phyloP scores from a whole-genome alignment of 2,329 filamentous ascomycete species.

The Diaporthe caulivora region DNA sequence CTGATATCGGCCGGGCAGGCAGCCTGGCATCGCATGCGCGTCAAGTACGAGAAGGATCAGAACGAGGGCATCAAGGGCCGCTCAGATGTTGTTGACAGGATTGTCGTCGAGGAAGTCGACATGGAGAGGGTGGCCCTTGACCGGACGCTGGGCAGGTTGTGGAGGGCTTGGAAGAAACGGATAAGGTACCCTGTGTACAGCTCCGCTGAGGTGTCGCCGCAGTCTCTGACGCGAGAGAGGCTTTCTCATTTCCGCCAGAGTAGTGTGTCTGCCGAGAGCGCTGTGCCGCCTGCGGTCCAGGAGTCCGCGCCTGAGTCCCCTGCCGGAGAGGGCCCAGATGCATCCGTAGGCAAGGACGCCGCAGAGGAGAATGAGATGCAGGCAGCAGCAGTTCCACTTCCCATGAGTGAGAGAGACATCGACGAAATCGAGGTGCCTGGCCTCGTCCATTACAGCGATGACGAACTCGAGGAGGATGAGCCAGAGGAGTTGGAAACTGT shows the following conservation, averaged over 20 bases:
- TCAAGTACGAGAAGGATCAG: slow-evolving; percentile 70
- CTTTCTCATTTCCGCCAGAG: slow-evolving; percentile 52
- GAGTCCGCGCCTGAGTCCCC: slow-evolving; percentile 37
- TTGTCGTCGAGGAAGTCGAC: slow-evolving; percentile 90
- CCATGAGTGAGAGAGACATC: slow-evolving; percentile 75
- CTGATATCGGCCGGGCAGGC: slow-evolving; percentile 89
- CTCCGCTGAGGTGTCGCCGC: slow-evolving; percentile 58
- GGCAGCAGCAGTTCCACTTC: slow-evolving; percentile 76
- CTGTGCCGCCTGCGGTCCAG: slow-evolving; percentile 54
- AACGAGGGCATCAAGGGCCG: slow-evolving; percentile 62
- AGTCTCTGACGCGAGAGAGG: slow-evolving; percentile 62
- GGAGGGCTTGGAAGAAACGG: slow-evolving; percentile 95
- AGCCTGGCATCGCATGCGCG: slow-evolving; percentile 76
- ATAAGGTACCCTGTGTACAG: slow-evolving; percentile 70
- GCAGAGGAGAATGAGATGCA: slow-evolving; percentile 56
- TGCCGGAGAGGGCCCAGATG: slow-evolving; percentile 25
- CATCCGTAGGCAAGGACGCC: slow-evolving; percentile 30
- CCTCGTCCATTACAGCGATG: slow-evolving; percentile 71
- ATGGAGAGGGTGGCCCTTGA: slow-evolving; percentile 95
- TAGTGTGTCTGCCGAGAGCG: slow-evolving; percentile 51
- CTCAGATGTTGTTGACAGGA: slow-evolving; percentile 69
- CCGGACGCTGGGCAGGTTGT: slow-evolving; percentile 86
- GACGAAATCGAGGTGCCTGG: slow-evolving; percentile 86
- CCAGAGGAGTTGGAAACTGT: slow-evolving; percentile 48
- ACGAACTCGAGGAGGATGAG: slow-evolving; percentile 64